phyloP scores from a whole-genome alignment of 495 filamentous ascomycete genomes.

The Hyaloscypha bicolor region DNA sequence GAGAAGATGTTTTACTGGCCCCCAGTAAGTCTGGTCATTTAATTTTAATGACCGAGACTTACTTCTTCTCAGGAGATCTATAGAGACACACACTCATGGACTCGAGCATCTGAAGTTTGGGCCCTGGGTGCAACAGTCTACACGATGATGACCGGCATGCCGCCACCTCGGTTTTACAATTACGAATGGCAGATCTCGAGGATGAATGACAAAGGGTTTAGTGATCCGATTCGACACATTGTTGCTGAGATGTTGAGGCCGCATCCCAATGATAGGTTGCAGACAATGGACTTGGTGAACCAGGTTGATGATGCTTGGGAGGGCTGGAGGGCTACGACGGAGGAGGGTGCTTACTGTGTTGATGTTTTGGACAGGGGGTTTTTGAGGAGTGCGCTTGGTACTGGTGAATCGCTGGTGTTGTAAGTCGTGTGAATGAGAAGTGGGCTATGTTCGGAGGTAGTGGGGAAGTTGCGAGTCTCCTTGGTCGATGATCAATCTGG shows the following conservation, averaged over 20 bases:
- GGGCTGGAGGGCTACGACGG: slow-evolving; percentile 33
- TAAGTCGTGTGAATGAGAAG: neutral
- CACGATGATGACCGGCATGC: slow-evolving; percentile 41
- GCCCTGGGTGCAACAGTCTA: slow-evolving; percentile 41
- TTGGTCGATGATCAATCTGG: no score
- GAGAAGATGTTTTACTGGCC: slow-evolving; percentile 27
- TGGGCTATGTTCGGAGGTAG: no score
- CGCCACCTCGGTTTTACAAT: slow-evolving; percentile 32
- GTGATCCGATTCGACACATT: slow-evolving; percentile 28
- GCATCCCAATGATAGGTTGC: slow-evolving; percentile 24
- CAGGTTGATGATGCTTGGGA: slow-evolving; percentile 31
- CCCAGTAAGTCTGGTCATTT: slow-evolving; percentile 8
- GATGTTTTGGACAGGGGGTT: slow-evolving; percentile 33
- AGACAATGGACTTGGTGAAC: slow-evolving; percentile 30
- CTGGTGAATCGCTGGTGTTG: neutral
- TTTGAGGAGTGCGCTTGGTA: slow-evolving; percentile 2
- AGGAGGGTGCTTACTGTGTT: slow-evolving; percentile 32
- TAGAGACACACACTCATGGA: slow-evolving; percentile 31
- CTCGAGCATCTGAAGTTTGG: slow-evolving; percentile 38
- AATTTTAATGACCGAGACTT: neutral
- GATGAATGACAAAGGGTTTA: slow-evolving; percentile 38
- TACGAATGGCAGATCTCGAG: slow-evolving; percentile 32
- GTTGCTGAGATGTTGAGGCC: slow-evolving; percentile 31
- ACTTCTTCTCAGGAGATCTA: slow-evolving; percentile 30
- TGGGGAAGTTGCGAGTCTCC: no score